Evolutionary conservation across 1,284 basidiomycete species (phyloP).

Genomic region (Pyrrhoderma noxium): DNA sequence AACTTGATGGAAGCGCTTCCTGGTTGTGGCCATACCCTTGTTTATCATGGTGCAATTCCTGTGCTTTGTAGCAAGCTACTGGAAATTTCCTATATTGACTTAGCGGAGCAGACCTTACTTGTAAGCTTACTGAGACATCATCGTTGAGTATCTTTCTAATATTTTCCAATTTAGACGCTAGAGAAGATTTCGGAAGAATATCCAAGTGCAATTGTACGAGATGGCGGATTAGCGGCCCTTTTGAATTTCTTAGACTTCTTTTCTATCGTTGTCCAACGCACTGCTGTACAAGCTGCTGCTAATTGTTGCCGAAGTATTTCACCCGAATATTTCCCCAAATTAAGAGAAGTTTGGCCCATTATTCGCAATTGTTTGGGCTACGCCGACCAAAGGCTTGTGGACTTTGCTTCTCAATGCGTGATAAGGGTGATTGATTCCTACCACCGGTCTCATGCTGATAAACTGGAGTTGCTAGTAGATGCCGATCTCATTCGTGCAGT

Average conservation of each 20-base stretch:
- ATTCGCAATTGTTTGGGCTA: constrained; percentile 86
- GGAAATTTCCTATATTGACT: constrained; percentile 93
- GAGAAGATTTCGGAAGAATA: constrained; percentile 97
- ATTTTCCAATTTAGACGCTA: constrained; percentile 60
- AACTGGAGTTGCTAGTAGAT: constrained; percentile 82
- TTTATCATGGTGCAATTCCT: constrained; percentile 91
- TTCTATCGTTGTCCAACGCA: constrained; percentile 92
- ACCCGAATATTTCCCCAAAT: constrained; percentile 79
- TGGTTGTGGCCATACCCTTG: constrained; percentile 88
- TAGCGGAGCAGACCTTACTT: constrained; percentile 93
- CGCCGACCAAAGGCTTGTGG: constrained; percentile 88
- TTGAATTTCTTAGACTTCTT: constrained; percentile 96
- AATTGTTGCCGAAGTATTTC: constrained; percentile 92
- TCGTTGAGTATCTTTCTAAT: constrained; percentile 8
- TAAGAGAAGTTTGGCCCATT: constrained; percentile 85
- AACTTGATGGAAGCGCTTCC: constrained; percentile 96
- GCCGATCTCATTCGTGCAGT: constrained; percentile 77
- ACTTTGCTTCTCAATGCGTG: constrained; percentile 88
- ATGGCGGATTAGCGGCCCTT: constrained; percentile 85
- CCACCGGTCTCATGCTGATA: constrained; percentile 73
- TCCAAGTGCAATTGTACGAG: constrained; percentile 88
- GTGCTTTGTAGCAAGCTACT: constrained; percentile 92
- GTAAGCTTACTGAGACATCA: constrained; percentile 46
- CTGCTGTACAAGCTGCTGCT: constrained; percentile 90
- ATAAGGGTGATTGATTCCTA: constrained; percentile 90